A percentile compares a stretch with the other conserved stretches of the same genome.
These are phyloP conservation scores for Nitzschia sp. DNA, from an alignment of 108 stramenopile genomes.

Conservation along the genomic window DNA sequence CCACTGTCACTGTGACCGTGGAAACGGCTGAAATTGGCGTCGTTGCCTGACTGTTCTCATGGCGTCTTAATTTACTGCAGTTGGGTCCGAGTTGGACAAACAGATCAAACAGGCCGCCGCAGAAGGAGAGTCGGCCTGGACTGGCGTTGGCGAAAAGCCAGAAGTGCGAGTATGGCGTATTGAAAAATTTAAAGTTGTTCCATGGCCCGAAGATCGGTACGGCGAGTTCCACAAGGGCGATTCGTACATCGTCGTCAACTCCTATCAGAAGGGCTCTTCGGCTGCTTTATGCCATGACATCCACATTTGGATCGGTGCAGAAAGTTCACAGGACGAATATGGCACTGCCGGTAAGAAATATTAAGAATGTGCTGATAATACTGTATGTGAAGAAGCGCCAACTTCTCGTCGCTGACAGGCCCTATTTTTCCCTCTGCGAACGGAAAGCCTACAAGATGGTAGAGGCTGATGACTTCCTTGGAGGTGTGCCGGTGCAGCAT, in stretches of 20 bases:
- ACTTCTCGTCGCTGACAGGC: too few relatives aligned
- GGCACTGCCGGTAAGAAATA: conserved; percentile 58
- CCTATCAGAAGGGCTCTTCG: conserved; percentile 35
- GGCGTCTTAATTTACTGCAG: conserved; percentile 3
- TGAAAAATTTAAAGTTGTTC: conserved; percentile 69
- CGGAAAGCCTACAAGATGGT: conserved; percentile 79
- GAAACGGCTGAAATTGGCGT: not conserved
- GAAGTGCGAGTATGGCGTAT: conserved; percentile 89
- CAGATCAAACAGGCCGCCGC: conserved; percentile 59
- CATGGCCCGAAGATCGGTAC: conserved; percentile 55
- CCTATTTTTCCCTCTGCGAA: not conserved
- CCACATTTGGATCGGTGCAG: conserved; percentile 85
- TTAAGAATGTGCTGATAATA: too few relatives aligned
- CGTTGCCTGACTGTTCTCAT: not conserved
- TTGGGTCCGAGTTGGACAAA: conserved; percentile 46
- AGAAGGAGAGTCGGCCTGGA: conserved; percentile 53
- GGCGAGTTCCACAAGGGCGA: conserved; percentile 90
- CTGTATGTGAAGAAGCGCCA: too few relatives aligned
- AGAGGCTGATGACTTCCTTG: conserved; percentile 88
- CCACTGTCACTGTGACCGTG: not conserved
- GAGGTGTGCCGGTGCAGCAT: conserved; percentile 86
- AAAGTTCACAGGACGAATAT: conserved; percentile 87
- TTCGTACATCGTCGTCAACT: conserved; percentile 84
- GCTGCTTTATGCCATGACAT: conserved; percentile 59
- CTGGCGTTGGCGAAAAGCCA: conserved; percentile 40